These are phyloP conservation scores for Rhododendron kiyosumense DNA, from an alignment of 148 eudicot species.

Conservation along the genomic window DNA sequence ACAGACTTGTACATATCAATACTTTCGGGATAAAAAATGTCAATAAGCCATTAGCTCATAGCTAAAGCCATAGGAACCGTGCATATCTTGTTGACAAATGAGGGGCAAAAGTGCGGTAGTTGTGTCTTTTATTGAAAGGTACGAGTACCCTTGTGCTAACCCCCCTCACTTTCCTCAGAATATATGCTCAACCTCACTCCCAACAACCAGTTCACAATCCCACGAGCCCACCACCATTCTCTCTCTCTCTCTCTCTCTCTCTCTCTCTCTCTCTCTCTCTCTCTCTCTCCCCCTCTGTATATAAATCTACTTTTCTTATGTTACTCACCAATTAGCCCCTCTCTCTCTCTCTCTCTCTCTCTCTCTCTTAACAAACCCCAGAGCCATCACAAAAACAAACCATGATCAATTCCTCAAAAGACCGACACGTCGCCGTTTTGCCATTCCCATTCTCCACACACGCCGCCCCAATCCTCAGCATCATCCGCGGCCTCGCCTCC, in stretches of 20 bases:
- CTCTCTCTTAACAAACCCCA: no score
- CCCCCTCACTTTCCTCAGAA: background rate
- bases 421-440: slow-evolving; percentile 37
- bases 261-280: background rate
- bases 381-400: background rate
- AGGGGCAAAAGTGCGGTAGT: background rate
- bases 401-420: background rate
- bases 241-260: background rate
- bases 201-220: background rate
- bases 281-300: background rate
- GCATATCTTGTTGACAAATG: no score
- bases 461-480: slow-evolving; percentile 29
- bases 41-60: no score
- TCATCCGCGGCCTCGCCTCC: slow-evolving; percentile 32
- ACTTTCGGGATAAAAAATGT: no score
- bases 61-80: no score
- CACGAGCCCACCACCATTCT: background rate
- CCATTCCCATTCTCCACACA: slow-evolving; percentile 51
- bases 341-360: background rate
- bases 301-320: background rate
- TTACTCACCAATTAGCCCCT: background rate
- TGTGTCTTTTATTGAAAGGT: background rate
- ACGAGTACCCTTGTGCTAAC: background rate
- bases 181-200: background rate
- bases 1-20: no score